These are phyloP conservation scores for Parvularia atlantis DNA, from an alignment of 78 protist genomes.

Conservation along the genomic window DNA sequence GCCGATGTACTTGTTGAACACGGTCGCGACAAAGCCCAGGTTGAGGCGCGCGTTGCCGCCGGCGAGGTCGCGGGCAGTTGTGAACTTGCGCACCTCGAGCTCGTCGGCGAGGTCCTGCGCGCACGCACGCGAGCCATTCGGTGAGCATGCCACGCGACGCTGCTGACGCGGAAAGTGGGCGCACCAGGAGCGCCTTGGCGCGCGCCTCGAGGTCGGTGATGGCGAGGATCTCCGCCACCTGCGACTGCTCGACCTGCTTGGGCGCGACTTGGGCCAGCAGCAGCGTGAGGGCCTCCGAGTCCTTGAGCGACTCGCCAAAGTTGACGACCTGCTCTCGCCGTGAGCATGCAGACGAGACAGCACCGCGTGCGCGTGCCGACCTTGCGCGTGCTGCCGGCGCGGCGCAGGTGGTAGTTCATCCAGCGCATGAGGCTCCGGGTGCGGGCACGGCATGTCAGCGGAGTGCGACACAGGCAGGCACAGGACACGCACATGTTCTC, in stretches of 20 bases:
- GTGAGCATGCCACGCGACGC: too few species aligned
- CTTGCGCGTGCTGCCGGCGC: too few species aligned
- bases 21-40: slow-evolving; percentile 85
- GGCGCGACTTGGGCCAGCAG: slow-evolving; percentile 50
- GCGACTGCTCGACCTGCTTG: slow-evolving; percentile 4
- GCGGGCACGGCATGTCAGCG: too few species aligned
- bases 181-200: slow-evolving; percentile 64
- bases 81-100: slow-evolving; percentile 58
- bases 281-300: slow-evolving; percentile 34
- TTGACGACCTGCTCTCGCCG: slow-evolving; percentile 72
- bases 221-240: slow-evolving; percentile 35
- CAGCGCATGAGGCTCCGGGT: slow-evolving; percentile 82
- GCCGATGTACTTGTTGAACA: slow-evolving; percentile 84
- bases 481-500: too few species aligned
- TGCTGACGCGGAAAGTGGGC: too few species aligned
- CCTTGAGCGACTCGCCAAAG: slow-evolving; percentile 64
- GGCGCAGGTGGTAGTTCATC: slow-evolving; percentile 88
- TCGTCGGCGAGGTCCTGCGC: slow-evolving; percentile 67
- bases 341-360: too few species aligned
- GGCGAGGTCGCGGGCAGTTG: slow-evolving; percentile 63
- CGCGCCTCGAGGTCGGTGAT: slow-evolving; percentile 17
- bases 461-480: too few species aligned
- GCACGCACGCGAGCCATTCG: too few species aligned
- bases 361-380: too few species aligned
- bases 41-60: slow-evolving; percentile 74